These are phyloP conservation scores for Aspergillus cristatus DNA, from an alignment of 495 filamentous ascomycete species.

Conservation along the genomic window DNA sequence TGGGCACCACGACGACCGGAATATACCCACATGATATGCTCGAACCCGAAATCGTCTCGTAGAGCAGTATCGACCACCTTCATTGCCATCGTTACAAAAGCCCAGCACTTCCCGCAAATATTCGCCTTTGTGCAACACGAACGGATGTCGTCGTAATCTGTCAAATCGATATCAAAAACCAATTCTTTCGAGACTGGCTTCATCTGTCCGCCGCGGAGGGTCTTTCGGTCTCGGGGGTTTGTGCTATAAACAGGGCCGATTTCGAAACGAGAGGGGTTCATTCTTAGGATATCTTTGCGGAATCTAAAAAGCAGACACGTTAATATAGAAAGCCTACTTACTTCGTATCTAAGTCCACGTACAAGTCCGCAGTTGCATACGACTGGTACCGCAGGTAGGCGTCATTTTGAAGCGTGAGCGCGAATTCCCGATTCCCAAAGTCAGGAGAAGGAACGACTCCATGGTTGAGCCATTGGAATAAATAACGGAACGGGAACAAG, in stretches of 20 bases:
- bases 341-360: constrained; percentile 18
- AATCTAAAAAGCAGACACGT: constrained; percentile 41
- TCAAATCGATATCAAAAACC: constrained; percentile 98
- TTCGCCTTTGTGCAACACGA: constrained; percentile 91
- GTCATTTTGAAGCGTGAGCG: constrained; percentile 82
- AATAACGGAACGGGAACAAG: constrained; percentile 86
- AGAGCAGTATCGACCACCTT: constrained; percentile 82
- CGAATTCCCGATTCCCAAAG: constrained; percentile 90
- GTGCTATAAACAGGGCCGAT: constrained; percentile 92
- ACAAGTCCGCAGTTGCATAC: constrained; percentile 78
- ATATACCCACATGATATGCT: constrained; percentile 97
- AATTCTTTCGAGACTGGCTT: constrained; percentile 87
- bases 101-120: constrained; percentile 92
- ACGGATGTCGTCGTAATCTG: constrained; percentile 93
- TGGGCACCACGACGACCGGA: constrained; percentile 92
- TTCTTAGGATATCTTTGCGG: constrained; percentile 78
- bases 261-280: constrained; percentile 90
- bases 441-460: constrained; percentile 75
- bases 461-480: constrained; percentile 98
- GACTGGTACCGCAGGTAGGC: constrained; percentile 89
- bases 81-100: constrained; percentile 94
- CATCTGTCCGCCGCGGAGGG: constrained; percentile 47
- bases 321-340: constrained; percentile 1
- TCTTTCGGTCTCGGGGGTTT: constrained; percentile 90
- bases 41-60: constrained; percentile 89